phyloP scores from a whole-genome alignment of 306 rosid species.

The Trichosanthes truncata region DNA sequence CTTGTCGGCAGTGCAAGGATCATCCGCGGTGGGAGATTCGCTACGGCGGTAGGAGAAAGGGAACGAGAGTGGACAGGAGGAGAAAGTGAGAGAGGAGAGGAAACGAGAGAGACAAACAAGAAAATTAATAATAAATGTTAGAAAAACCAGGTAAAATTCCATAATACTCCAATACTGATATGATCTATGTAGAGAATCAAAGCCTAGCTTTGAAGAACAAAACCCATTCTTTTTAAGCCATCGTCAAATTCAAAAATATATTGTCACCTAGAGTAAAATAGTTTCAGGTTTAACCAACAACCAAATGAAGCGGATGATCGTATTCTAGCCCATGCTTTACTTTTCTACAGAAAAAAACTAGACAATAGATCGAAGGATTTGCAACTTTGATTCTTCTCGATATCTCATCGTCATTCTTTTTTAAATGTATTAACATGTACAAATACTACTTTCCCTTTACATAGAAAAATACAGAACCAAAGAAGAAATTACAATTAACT shows the following conservation, averaged over 20 bases:
- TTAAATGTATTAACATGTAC: slow-evolving; percentile 3
- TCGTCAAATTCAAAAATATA: neutral
- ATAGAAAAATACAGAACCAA: slow-evolving; percentile 7
- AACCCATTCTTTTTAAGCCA: neutral
- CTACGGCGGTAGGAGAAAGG: too few species aligned
- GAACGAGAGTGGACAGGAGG: too few species aligned
- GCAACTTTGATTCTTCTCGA: neutral
- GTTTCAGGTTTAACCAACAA: too few species aligned
- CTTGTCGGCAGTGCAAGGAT: too few species aligned
- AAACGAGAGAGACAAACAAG: too few species aligned
- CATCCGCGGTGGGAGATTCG: too few species aligned
- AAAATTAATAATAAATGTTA: too few species aligned
- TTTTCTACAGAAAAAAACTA: neutral
- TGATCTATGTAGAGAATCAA: neutral
- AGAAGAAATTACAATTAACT: slow-evolving; percentile 1
- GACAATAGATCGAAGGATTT: neutral
- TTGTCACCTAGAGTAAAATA: neutral
- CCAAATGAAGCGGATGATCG: too few species aligned
- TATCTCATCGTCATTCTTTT: neutral
- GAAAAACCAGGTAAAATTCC: too few species aligned
- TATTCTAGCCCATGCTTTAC: too few species aligned
- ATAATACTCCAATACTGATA: too few species aligned
- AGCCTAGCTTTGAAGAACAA: neutral
- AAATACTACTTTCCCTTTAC: slow-evolving; percentile 5
- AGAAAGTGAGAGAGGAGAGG: too few species aligned